Percentiles rank a stretch among this genome's conserved stretches.
Evolutionary conservation across 1,284 basidiomycete genomes (phyloP).

Genomic region (Cryptococcus hybrid): DNA sequence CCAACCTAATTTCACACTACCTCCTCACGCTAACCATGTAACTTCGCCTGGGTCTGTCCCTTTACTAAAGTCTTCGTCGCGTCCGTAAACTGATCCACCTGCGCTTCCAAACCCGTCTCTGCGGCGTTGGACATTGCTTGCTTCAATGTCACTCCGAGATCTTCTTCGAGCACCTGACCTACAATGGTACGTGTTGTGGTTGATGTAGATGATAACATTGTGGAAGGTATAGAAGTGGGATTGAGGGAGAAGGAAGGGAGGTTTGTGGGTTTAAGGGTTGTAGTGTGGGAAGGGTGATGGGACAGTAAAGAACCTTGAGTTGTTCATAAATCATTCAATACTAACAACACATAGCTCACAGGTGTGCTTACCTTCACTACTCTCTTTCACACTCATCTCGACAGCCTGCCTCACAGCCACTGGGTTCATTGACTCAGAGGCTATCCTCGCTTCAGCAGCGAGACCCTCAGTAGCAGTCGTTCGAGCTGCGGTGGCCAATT

Average conservation of each 20-base stretch:
- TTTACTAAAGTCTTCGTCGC: conserved; percentile 23
- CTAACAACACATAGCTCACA: not conserved
- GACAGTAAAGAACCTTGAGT: not conserved
- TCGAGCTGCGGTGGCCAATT: conserved; percentile 23
- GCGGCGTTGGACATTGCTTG: conserved; percentile 39
- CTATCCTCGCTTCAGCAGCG: conserved; percentile 9
- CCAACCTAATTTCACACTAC: no score
- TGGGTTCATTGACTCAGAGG: conserved; percentile 32
- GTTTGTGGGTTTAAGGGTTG: conserved; percentile 1
- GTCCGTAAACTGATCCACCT: conserved; percentile 29
- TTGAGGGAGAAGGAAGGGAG: conserved; percentile 5
- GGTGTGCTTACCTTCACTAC: conserved; percentile 11
- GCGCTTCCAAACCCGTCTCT: conserved; percentile 41
- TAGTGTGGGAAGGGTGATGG: conserved; percentile 12
- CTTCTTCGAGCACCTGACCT: conserved; percentile 28
- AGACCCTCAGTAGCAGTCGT: conserved; percentile 16
- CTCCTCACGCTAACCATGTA: no score
- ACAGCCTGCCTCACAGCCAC: conserved; percentile 34
- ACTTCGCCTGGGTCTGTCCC: conserved; percentile 2
- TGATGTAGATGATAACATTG: not conserved
- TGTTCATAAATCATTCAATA: not conserved
- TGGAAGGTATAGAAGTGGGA: not conserved
- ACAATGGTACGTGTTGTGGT: conserved; percentile 20
- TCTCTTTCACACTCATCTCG: conserved; percentile 29
- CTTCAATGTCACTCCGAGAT: conserved; percentile 29